Base-by-base conservation (phyloP, 345 rosid species). In the Eucalyptus cloeziana region DNA sequence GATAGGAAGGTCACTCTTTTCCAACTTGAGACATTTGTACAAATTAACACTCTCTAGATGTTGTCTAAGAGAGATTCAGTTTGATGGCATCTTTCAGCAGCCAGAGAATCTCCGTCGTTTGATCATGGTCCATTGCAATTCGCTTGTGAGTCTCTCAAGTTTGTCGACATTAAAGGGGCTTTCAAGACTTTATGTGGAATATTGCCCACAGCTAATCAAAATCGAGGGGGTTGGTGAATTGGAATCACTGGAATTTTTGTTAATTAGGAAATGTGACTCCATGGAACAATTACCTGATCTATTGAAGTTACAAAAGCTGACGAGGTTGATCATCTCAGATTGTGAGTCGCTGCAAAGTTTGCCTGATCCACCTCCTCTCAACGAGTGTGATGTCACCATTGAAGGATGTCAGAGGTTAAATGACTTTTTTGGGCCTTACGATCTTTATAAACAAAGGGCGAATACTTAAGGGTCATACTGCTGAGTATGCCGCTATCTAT, bases 381-480 rank as follows among this genome's bases (percentile, higher is more conserved):
- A 60, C 0, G 1, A 1, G 67, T 60, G 67, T 60, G 15, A 60
- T 60, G n/a, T 60, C 67, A 60, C 67, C 67, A 11, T 60, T 60
- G 67, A 60, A 60, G 67, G 67, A 60, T 60, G 67, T 1, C 3
- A 1, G 67, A 60, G 67, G 67, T 60, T 60, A 60, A 60, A 60
- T 60, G 67, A 60, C 67, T 60, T 60, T 40, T 60, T 25, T 60
- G 67, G 67, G 2, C 67, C 67, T 60, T 60, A 60, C 1, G 67
- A 60, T 60, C 1, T 60, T 60, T 60, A 27, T 4, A 60, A 0
- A 60, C 7, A 27, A 51, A 5, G 67, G 0, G 67, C 5, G 2
- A 60, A 60, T 60, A 60, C n/a, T 5, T 11, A 58, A 11, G 0
- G 11, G n/a, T 1, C n/a, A 60, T 60, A 5, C 12, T 22, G 60